Base-by-base conservation (phyloP, 495 filamentous ascomycete genomes). In the Aspergillus campestris region DNA sequence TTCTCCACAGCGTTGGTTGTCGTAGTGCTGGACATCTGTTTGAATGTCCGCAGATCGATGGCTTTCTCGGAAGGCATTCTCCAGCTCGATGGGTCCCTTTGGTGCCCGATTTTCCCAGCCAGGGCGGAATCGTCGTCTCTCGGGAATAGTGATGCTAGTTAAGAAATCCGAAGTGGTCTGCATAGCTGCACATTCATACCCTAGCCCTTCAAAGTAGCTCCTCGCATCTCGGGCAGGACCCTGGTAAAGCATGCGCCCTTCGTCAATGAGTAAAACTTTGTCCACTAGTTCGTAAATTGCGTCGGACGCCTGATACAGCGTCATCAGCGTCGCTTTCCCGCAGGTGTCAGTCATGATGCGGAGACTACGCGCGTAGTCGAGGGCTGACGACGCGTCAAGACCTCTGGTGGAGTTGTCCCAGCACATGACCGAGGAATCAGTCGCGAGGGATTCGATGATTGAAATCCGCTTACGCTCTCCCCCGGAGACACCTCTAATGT, bases 391-490 rank as follows among this genome's bases (percentile, higher is more conserved):
- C 2, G 86, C 83, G 55, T 94, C 88, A 7, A 94, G 71, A 33
- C 88, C 88, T 40, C 88, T 75, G 3, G 87, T 90, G 12, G 77
- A 81, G 61, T 94, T 92, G 60, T 94, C 88, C 85, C 87, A 92
- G 12, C 79, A 86, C 34, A 77, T 72, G 8, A 94, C 72, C 27
- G 78, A 80, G n/a, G 82, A 84, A 44, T 84, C 82, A 2, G 82
- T 85, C 12, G 84, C 73, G 58, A 91, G 75, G 12, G 73, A 73
- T 49, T 80, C 66, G 10, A 64, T 64, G 34, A 72, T 70, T 1
- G 62, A 68, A 7, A 71, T 63, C 2, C 77, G 81, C 61, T 91
- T 92, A 15, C 86, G 71, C 61, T 95, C 88, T 11, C 88, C 89
- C 34, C 89, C 88, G 2, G 82, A 87, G n/a, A 94, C 77, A 51